A percentile compares a stretch with the other conserved stretches of the same genome.
These are phyloP conservation scores for Penicillium sp. DNA, from an alignment of 2,329 filamentous ascomycete genomes.

Conservation along the genomic window DNA sequence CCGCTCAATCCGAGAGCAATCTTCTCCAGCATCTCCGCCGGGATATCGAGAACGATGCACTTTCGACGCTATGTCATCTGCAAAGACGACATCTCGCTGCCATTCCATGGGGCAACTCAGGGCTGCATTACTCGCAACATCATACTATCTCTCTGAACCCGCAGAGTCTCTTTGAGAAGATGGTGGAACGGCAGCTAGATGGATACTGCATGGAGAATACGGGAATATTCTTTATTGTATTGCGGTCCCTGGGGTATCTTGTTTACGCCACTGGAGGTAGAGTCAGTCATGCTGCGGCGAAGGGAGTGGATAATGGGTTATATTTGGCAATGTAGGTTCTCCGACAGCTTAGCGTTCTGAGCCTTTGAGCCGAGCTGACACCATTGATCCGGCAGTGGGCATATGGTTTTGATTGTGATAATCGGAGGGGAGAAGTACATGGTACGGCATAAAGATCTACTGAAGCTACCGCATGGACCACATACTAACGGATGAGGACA, in stretches of 20 bases:
- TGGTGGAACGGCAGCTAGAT: conserved; percentile 52
- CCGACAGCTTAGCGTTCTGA: background rate
- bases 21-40: conserved; percentile 30
- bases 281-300: conserved; percentile 39
- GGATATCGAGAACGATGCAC: conserved; percentile 30
- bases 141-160: conserved; percentile 52
- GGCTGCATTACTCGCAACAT: conserved; percentile 55
- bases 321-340: conserved; percentile 51
- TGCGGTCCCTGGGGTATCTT: conserved; percentile 53
- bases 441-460: conserved; percentile 23
- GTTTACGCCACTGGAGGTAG: conserved; percentile 59
- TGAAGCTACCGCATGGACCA: background rate
- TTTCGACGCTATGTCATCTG: conserved; percentile 34
- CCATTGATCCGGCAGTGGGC: conserved; percentile 37
- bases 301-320: conserved; percentile 35
- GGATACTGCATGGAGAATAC: conserved; percentile 65
- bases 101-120: conserved; percentile 59
- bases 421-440: conserved; percentile 50
- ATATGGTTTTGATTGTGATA: conserved; percentile 63
- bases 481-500: conserved; percentile 20
- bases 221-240: conserved; percentile 51
- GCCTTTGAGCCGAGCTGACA: background rate
- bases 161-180: conserved; percentile 53
- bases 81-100: conserved; percentile 48
- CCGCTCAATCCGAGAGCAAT: conserved; percentile 13